Evolutionary conservation across 345 rosid genomes (phyloP), one percentile per base, ranked within the genome.

Genomic region (Streptanthus diversifolius): DNA sequence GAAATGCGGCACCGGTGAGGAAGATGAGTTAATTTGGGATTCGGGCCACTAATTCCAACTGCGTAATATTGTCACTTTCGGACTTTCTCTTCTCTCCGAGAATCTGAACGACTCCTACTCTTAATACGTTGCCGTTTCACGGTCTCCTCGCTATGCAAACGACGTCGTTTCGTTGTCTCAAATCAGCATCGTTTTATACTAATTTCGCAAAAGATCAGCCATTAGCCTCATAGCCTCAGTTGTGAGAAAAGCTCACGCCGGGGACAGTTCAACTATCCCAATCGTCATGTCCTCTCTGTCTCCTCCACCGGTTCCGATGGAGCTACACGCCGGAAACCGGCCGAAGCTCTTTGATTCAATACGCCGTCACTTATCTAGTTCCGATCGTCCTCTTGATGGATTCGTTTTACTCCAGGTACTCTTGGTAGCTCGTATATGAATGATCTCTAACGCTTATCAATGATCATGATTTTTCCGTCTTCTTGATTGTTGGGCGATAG

Each of bases 341-440:
- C 68, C 78, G 63, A 93, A 87, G 85, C 91, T 90, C 72, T 52
- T 85, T n/a, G 75, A 35, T n/a, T 79, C 85, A 30, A 53, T 93
- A 32, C 86, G 91, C 33, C 76, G 47, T 53, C 73, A 82, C 56
- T 90, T 93, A 73, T 8, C 72, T 67, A 77, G 66, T 5, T 61
- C 85, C 35, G 68, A 86, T 67, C 84, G 81, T 54, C 85, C 90
- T 30, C 84, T 80, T 47, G 80, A 80, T 36, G 96, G 98, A 66
- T 83, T 88, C 78, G 87, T 90, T 57, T n/a, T 89, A 11, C 91
- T 93, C 2, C 92, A 87, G 92, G 97, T 86, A 74, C 72, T 27
- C 9, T 24, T 35, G 22, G 10, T 36, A 24, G 21, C 53, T 49
- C 36, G 13, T 27, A 22, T 36, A 14, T 29, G 15, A 35, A 19